These are phyloP conservation scores for Saccharomyces hybrid DNA, from an alignment of 1,139 yeast species.

Conservation along the genomic window DNA sequence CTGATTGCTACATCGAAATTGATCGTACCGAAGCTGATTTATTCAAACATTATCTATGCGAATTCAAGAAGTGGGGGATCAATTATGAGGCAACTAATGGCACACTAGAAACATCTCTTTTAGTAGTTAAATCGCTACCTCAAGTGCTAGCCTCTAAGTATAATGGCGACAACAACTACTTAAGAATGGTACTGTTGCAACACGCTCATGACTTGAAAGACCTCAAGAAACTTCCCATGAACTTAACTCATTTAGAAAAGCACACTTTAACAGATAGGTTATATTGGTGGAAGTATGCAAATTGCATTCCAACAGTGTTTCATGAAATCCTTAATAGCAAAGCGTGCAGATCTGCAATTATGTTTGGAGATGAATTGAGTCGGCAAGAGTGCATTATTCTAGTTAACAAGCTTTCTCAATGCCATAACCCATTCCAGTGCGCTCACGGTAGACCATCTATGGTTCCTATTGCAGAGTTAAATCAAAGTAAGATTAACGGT, in stretches of 20 bases:
- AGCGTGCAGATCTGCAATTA: slow-evolving; percentile 67
- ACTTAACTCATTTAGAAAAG: not conserved
- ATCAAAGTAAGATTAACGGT: not conserved
- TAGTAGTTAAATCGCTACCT: slow-evolving; percentile 39
- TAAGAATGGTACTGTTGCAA: slow-evolving; percentile 37
- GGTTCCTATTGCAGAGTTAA: slow-evolving; percentile 43
- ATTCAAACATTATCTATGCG: slow-evolving; percentile 29
- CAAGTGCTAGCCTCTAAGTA: slow-evolving; percentile 32
- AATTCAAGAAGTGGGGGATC: slow-evolving; percentile 44
- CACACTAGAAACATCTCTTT: not conserved
- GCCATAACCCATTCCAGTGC: slow-evolving; percentile 66
- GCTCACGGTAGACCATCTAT: slow-evolving; percentile 84
- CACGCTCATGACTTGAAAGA: slow-evolving; percentile 39
- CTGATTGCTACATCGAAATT: slow-evolving; percentile 19
- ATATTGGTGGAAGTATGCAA: slow-evolving; percentile 33
- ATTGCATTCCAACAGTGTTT: slow-evolving; percentile 43
- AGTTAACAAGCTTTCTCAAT: slow-evolving; percentile 38
- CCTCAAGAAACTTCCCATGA: slow-evolving; percentile 3
- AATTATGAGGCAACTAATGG: slow-evolving; percentile 16
- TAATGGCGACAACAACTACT: slow-evolving; percentile 24
- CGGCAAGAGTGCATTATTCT: slow-evolving; percentile 40
- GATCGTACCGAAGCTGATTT: slow-evolving; percentile 31
- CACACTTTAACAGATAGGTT: not conserved
- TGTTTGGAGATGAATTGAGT: slow-evolving; percentile 57
- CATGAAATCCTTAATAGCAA: slow-evolving; percentile 47